Base-by-base conservation (phyloP, 176 grass and related monocot genomes). In the Canna indica region DNA sequence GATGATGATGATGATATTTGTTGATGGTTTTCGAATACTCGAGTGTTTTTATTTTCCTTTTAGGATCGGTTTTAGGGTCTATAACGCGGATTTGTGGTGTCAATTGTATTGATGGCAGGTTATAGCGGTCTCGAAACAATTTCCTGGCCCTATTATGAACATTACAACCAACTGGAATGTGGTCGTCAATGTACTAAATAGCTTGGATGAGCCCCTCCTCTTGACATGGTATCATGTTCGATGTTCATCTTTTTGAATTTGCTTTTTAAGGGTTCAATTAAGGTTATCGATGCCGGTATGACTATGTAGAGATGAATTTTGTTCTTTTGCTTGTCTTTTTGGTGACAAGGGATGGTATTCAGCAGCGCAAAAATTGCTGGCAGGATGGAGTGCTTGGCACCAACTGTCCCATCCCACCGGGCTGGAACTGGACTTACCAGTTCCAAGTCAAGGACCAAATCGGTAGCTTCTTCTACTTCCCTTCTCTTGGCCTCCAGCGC, bases 371-470 rank as follows among this genome's bases (percentile, higher is more conserved):
- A 79, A 90, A 91, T 67, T 83, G 83, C 33, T 97, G 88, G 93
- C 86, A 92, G 87, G 93, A 92, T 73, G 88, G 93, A n/a, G 88
- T 92, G 3, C 59, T 82, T 1, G 93, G 93, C 70, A 97, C 93
- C 48, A 92, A 90, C 80, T 97, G 88, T 79, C 88, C 88, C 7
- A 97, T 97, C 59, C 93, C 89, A 8, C 68, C 86, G 0, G 86
- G 93, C 12, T 97, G 93, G 93, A 97, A 97, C 69, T 97, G 93
- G 93, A 97, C 93, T 42, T 92, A 97, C 77, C 77, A 92, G 69
- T 97, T 92, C 81, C 91, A 96, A 81, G 83, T 84, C 73, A 96
- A 96, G 83, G 91, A 96, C 69, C 91, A 96, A 70, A 96, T 96
- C 6, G 91, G 91, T 16, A 91, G 91, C 74, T 91, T 91, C 85